Percentiles rank a stretch among this genome's conserved stretches.
Evolutionary conservation across 1,139 yeast genomes (phyloP).

Genomic region (Dujonia santamariae): DNA sequence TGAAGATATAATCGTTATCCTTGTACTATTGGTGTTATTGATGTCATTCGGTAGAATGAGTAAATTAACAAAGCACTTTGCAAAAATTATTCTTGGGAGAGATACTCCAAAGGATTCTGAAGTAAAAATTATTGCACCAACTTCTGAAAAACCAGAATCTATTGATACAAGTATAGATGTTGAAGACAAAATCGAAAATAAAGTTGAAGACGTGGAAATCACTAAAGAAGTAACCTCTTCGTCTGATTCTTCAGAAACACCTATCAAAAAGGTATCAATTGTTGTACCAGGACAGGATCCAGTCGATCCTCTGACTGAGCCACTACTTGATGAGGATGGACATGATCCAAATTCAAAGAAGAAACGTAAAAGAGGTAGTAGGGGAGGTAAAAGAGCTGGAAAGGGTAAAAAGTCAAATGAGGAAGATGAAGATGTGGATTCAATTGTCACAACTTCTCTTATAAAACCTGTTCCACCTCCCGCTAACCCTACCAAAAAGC

Average conservation of each 20-base stretch:
- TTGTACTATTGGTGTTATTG: constrained; percentile 25
- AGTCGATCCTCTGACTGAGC: constrained; percentile 6
- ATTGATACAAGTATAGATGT: not conserved
- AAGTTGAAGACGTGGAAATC: not conserved
- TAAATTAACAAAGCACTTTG: constrained; percentile 15
- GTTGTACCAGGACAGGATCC: constrained; percentile 2
- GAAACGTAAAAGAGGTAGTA: constrained; percentile 77
- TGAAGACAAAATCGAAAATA: not conserved
- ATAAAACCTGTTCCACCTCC: constrained; percentile 2
- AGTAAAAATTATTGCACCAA: not conserved
- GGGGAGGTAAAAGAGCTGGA: constrained; percentile 68
- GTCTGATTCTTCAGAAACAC: not conserved
- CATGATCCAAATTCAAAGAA: constrained; percentile 19
- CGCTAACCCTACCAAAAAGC: constrained; percentile 25
- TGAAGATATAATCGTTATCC: constrained; percentile 49
- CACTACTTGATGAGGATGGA: constrained; percentile 7
- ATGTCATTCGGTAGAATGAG: constrained; percentile 38
- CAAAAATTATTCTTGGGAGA: constrained; percentile 1
- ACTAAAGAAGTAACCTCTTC: not conserved
- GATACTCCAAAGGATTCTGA: constrained; percentile 1
- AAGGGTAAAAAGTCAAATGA: constrained; percentile 20
- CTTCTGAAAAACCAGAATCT: not conserved
- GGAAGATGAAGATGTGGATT: constrained; percentile 9
- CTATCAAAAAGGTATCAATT: constrained; percentile 3
- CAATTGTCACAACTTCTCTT: constrained; percentile 3